Evolutionary conservation across 352 stramenopile genomes (phyloP).

Genomic region (Globisporangium cylindrosporum): DNA sequence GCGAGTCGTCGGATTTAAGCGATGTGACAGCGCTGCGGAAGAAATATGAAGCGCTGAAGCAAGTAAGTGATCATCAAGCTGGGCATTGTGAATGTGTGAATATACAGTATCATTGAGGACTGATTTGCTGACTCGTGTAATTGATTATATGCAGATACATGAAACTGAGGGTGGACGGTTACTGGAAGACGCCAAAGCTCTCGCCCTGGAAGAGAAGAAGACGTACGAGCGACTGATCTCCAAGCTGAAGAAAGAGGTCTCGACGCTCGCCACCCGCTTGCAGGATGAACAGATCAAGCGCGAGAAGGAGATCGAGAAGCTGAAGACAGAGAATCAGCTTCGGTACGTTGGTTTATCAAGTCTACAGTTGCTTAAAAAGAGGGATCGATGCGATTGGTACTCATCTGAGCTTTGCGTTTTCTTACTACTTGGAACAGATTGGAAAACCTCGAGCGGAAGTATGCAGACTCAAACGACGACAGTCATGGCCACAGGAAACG

Average conservation of each 20-base stretch:
- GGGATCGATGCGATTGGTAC: background rate
- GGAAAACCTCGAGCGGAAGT: conserved; percentile 31
- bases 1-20: background rate
- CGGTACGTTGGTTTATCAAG: conserved; percentile 11
- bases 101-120: background rate
- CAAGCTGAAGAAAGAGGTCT: conserved; percentile 67
- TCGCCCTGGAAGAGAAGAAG: conserved; percentile 67
- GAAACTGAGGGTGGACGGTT: conserved; percentile 62
- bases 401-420: background rate
- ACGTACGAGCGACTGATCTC: conserved; percentile 68
- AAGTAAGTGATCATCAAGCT: conserved; percentile 21
- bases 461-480: conserved; percentile 29
- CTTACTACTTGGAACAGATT: conserved; percentile 13
- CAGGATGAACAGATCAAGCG: conserved; percentile 48
- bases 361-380: background rate
- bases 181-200: conserved; percentile 51
- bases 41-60: conserved; percentile 49
- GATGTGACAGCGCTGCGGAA: conserved; percentile 22
- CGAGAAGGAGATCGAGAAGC: conserved; percentile 42
- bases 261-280: conserved; percentile 47
- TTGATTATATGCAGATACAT: conserved; percentile 32
- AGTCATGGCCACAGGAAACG: conserved; percentile 35
- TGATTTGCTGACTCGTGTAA: conserved; percentile 5
- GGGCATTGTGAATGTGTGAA: background rate
- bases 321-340: conserved; percentile 45